Percentiles rank a stretch among this genome's conserved stretches.
phyloP scores from a whole-genome alignment of 257 asterid genomes.

The Primulina eburnea region DNA sequence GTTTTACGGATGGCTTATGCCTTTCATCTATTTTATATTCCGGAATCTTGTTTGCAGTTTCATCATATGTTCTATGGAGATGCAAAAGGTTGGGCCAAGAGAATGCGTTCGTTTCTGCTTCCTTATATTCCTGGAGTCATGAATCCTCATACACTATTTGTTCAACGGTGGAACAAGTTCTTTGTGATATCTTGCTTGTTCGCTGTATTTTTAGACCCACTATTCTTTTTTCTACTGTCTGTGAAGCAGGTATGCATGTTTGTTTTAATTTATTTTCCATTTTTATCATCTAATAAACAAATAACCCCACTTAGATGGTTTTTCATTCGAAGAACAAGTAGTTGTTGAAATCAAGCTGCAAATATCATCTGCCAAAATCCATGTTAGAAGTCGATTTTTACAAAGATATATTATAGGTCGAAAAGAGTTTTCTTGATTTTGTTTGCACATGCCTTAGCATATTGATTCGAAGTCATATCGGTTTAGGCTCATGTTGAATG shows the following conservation, averaged over 20 bases:
- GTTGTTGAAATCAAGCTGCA: too few species aligned
- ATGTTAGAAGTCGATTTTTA: too few species aligned
- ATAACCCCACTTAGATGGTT: not conserved
- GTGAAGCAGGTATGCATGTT: constrained; percentile 48
- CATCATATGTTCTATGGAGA: constrained; percentile 61
- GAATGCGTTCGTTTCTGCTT: constrained; percentile 36
- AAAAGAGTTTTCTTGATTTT: not conserved
- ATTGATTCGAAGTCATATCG: not conserved
- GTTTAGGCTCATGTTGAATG: not conserved
- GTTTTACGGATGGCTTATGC: constrained; percentile 9
- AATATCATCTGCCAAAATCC: too few species aligned
- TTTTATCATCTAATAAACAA: too few species aligned
- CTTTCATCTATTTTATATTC: constrained; percentile 16
- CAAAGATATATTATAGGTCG: not conserved
- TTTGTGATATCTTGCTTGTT: constrained; percentile 59
- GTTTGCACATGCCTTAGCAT: not conserved
- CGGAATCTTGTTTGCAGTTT: constrained; percentile 42
- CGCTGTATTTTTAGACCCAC: constrained; percentile 74
- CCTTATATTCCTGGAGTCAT: constrained; percentile 69
- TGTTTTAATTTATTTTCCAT: too few species aligned
- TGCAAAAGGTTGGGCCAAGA: constrained; percentile 67
- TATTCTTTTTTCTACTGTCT: constrained; percentile 69
- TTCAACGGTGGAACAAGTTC: constrained; percentile 77
- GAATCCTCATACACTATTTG: constrained; percentile 72
- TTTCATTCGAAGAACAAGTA: not conserved